Conservation (phyloP, 2,329 filamentous ascomycete species). For the Akanthomyces lecanii region DNA sequence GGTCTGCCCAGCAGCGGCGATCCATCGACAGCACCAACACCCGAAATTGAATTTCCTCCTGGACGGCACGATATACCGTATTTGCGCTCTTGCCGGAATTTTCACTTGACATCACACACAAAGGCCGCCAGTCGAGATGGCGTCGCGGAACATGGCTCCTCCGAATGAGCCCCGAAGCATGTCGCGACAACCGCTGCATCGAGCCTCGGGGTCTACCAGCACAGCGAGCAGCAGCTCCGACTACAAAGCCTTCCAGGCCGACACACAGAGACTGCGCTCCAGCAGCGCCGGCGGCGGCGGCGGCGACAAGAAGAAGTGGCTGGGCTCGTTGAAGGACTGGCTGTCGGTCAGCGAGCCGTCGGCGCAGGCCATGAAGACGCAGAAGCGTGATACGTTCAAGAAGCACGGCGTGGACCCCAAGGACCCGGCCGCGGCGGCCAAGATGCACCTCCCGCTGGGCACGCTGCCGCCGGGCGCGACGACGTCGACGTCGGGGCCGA, state of each 20-base stretch:
- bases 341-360: slow-evolving; percentile 47
- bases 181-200: background rate
- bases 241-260: background rate
- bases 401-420: slow-evolving; percentile 41
- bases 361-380: slow-evolving; percentile 43
- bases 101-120: background rate
- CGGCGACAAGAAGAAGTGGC: slow-evolving; percentile 31
- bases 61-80: background rate
- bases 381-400: slow-evolving; percentile 40
- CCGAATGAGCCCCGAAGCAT: background rate
- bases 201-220: background rate
- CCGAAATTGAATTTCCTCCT: background rate
- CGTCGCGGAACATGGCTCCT: background rate
- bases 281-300: background rate
- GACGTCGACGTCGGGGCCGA: slow-evolving; percentile 42
- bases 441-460: slow-evolving; percentile 43
- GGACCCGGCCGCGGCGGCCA: slow-evolving; percentile 41
- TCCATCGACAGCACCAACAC: background rate
- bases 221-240: background rate
- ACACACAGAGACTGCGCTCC: background rate
- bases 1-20: background rate
- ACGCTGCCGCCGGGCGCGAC: slow-evolving; percentile 43
- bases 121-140: background rate
- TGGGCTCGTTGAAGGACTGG: slow-evolving; percentile 46
- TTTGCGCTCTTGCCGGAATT: too few species aligned